Evolutionary conservation across 768 basidiomycete genomes (phyloP).

Genomic region (Lyophyllum semitale): DNA sequence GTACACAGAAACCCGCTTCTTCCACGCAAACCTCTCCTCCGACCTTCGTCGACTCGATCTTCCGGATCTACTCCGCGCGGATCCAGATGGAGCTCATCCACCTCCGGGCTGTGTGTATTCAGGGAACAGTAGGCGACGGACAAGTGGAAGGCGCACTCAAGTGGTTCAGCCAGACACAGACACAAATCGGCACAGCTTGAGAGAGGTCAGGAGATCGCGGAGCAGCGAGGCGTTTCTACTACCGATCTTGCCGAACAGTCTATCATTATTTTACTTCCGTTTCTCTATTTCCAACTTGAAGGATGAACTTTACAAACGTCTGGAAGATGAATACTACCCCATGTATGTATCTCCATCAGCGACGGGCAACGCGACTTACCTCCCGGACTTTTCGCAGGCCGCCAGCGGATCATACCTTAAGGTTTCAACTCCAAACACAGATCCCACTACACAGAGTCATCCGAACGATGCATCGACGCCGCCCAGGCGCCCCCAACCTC

Average conservation of each 20-base stretch:
- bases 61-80: conserved; percentile 29
- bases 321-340: neutral
- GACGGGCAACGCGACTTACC: neutral
- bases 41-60: conserved; percentile 27
- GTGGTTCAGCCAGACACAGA: conserved; percentile 21
- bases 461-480: neutral
- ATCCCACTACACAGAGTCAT: neutral
- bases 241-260: neutral
- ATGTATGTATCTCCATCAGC: neutral
- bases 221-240: neutral
- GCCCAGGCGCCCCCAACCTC: neutral
- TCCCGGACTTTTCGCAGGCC: too few relatives aligned
- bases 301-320: neutral
- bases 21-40: neutral
- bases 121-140: conserved; percentile 33
- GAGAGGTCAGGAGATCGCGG: conserved; percentile 2
- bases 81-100: conserved; percentile 29
- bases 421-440: neutral
- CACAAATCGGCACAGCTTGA: neutral
- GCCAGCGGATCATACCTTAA: neutral
- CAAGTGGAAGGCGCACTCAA: conserved; percentile 28
- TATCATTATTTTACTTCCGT: neutral
- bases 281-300: neutral
- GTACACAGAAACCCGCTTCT: neutral
- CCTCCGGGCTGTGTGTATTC: conserved; percentile 30